Percentiles rank a stretch among this genome's conserved stretches.
These are phyloP conservation scores for Litchi chinensis DNA, from an alignment of 345 rosid species.

Conservation along the genomic window DNA sequence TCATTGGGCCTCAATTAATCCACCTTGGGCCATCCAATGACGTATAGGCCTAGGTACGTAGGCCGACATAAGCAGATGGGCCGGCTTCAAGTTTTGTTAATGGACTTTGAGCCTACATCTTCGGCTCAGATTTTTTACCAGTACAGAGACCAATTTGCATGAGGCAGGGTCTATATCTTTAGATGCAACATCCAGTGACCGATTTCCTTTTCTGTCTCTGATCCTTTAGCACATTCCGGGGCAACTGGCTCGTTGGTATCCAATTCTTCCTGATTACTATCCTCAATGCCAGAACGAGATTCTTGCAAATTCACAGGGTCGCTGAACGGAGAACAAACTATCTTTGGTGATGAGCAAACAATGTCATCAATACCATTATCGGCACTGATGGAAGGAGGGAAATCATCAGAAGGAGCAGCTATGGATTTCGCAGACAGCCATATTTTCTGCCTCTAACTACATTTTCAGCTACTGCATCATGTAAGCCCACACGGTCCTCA, in stretches of 20 bases:
- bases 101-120: too few relatives aligned
- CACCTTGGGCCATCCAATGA: too few relatives aligned
- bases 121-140: too few relatives aligned
- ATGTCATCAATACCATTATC: slow-evolving; percentile 29
- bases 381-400: slow-evolving; percentile 19
- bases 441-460: slow-evolving; percentile 27
- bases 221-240: slow-evolving; percentile 31
- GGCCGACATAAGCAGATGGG: too few relatives aligned
- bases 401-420: slow-evolving; percentile 4
- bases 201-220: slow-evolving; percentile 34
- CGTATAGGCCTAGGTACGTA: too few relatives aligned
- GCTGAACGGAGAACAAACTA: slow-evolving; percentile 35
- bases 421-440: slow-evolving; percentile 26
- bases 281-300: slow-evolving; percentile 22
- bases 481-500: slow-evolving; percentile 36
- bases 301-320: slow-evolving; percentile 29
- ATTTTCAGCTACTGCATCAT: slow-evolving; percentile 35
- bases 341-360: slow-evolving; percentile 34
- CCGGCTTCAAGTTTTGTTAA: too few relatives aligned
- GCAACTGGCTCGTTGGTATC: slow-evolving; percentile 30
- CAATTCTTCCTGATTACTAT: slow-evolving; percentile 34
- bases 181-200: slow-evolving; percentile 34
- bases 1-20: too few relatives aligned
- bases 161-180: slow-evolving; percentile 19
- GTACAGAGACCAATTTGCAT: slow-evolving; percentile 5